Evolutionary conservation across 2,329 filamentous ascomycete genomes (phyloP).

Genomic region (Hymenoscyphus repandus): DNA sequence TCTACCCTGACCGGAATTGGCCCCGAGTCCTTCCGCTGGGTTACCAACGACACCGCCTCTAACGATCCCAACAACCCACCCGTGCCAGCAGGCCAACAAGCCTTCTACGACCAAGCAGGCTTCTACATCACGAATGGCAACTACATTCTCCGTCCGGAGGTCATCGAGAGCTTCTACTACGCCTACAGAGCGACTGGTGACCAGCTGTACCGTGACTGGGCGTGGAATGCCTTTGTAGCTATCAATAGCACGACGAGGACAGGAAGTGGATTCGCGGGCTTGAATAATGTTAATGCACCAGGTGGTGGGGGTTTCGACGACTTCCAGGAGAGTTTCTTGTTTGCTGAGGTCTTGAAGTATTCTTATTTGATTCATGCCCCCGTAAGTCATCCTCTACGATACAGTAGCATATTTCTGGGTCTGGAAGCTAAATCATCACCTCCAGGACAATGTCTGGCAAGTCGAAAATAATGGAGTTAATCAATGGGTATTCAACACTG

Average conservation of each 20-base stretch:
- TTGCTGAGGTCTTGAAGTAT: constrained; percentile 86
- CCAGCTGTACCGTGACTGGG: constrained; percentile 73
- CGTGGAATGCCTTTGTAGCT: constrained; percentile 69
- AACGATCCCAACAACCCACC: constrained; percentile 37
- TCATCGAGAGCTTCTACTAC: constrained; percentile 82
- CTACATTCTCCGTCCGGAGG: constrained; percentile 74
- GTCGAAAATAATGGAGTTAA: constrained; percentile 45
- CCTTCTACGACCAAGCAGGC: constrained; percentile 61
- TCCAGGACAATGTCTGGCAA: constrained; percentile 43
- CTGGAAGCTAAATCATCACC: constrained; percentile 10
- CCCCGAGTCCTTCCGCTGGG: constrained; percentile 66
- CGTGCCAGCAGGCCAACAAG: constrained; percentile 39
- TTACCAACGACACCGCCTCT: constrained; percentile 36
- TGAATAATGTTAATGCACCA: constrained; percentile 59
- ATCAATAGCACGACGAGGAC: constrained; percentile 60
- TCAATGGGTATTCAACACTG: constrained; percentile 58
- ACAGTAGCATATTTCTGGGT: too few species aligned
- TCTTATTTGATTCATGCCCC: constrained; percentile 56
- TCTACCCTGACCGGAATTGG: constrained; percentile 68
- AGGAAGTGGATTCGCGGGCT: constrained; percentile 60
- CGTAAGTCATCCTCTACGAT: constrained; percentile 19
- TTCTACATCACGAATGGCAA: constrained; percentile 60
- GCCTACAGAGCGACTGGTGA: constrained; percentile 76
- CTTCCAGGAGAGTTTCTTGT: constrained; percentile 82
- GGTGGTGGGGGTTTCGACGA: constrained; percentile 59